phyloP scores from a whole-genome alignment of 768 basidiomycete genomes.

The Auriculariales sp. region DNA sequence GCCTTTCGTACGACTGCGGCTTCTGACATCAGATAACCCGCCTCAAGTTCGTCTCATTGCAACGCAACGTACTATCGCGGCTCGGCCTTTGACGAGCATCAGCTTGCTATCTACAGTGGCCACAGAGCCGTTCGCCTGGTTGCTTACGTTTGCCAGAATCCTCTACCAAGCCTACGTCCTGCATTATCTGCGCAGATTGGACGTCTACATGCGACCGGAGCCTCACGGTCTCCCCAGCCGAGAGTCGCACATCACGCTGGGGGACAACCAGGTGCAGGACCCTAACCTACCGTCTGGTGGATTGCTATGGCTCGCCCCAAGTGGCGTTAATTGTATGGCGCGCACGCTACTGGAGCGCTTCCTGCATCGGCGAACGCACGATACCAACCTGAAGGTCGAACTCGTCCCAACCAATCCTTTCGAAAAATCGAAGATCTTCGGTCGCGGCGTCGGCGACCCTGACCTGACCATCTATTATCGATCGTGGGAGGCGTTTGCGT shows the following conservation, averaged over 20 bases:
- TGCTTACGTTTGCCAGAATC: constrained; percentile 46
- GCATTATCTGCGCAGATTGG: constrained; percentile 42
- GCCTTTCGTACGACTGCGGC: constrained; percentile 10
- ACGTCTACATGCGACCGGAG: constrained; percentile 46
- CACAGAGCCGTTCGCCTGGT: constrained; percentile 34
- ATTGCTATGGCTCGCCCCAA: constrained; percentile 20
- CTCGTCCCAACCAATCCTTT: constrained; percentile 19
- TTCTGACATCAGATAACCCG: constrained; percentile 17
- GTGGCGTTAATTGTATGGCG: constrained; percentile 17
- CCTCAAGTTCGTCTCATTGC: constrained; percentile 39
- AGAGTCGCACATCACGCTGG: constrained; percentile 2
- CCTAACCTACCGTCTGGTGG: constrained; percentile 12
- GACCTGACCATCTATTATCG: constrained; percentile 27
- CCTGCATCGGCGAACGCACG: constrained; percentile 20
- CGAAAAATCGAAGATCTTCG: constrained; percentile 1
- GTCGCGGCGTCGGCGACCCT: neutral
- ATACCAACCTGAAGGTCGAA: constrained; percentile 21
- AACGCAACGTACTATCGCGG: constrained; percentile 22
- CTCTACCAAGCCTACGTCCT: constrained; percentile 43
- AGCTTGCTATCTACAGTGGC: constrained; percentile 25
- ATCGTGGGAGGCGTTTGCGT: constrained; percentile 32
- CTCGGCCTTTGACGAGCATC: constrained; percentile 25
- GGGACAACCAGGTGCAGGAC: constrained; percentile 13
- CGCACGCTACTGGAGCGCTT: constrained; percentile 17
- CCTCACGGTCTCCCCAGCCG: constrained; percentile 21